Base-by-base conservation (phyloP, 2,329 filamentous ascomycete genomes). In the Phaeosphaeriaceae sp. region DNA sequence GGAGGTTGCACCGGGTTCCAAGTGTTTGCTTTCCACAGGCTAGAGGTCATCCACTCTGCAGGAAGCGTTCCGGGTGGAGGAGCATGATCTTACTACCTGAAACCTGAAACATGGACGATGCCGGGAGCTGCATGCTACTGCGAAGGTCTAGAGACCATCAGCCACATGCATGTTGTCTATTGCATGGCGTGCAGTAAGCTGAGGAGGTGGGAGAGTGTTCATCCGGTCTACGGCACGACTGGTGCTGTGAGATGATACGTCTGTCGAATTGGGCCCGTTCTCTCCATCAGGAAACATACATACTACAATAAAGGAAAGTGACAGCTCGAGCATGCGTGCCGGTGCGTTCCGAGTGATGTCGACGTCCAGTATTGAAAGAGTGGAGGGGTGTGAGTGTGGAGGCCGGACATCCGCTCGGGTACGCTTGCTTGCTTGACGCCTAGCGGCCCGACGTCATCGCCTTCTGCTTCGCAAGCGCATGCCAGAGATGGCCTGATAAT, bases 71-170 rank as follows among this genome's bases (percentile, higher is more conserved):
- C 9, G 24, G 54, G 53, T 49, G 54, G 57, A 49, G 54, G 53
- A 19, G 53, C 55, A 61, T 61, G 51, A 60, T 57, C 19, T 56
- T 47, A 57, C 50, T 50, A 49, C 45, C 17, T 25, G 11, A 22
- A 24, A 58, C 56, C 31, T 51, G 55, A 57, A 57, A 57, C 55
- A 53, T 25, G 55, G 40, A 40, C 41, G 24, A 19, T 10, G 31
- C 33, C 7, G 27, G 48, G 13, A 31, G 36, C 33, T 21, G 55
- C 50, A 49, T 53, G 31, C 45, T 40, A 40, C 36, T n/a, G 36
- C 36, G 17, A 40, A 40, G 36, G 36, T 15, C 3, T 40, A 7
- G 15, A n/a, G 13, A 13, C 17, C 36, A 40, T 40, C 36, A 40
- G 36, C 36, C 36, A 40, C 36, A 40, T 40, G 36, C 36, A 40